These are phyloP conservation scores for Metschnikowia bowlesiae DNA, from an alignment of 805 yeast genomes.

Conservation along the genomic window DNA sequence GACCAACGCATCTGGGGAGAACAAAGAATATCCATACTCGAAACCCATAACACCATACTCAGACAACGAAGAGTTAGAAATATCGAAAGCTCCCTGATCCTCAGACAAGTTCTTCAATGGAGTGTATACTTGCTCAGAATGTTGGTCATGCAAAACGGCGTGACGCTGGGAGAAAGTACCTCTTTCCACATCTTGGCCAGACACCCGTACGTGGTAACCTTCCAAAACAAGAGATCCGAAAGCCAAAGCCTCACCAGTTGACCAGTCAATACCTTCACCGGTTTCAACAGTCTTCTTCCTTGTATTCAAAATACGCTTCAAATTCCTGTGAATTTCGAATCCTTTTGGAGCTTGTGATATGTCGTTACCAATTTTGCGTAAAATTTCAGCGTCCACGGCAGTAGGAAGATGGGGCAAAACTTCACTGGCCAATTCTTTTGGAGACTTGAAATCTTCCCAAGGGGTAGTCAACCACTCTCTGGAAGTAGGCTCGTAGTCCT, in stretches of 20 bases:
- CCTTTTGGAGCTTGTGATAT: constrained; percentile 82
- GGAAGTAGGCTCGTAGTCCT: constrained; percentile 84
- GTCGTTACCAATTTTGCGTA: constrained; percentile 73
- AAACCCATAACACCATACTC: constrained; percentile 99
- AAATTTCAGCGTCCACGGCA: constrained; percentile 65
- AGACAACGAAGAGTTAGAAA: constrained; percentile 91
- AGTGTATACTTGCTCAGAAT: constrained; percentile 73
- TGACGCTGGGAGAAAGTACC: constrained; percentile 99
- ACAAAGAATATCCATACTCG: constrained; percentile 97
- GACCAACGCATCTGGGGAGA: constrained; percentile 94
- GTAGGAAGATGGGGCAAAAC: constrained; percentile 95
- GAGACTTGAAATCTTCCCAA: constrained; percentile 98
- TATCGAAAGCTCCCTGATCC: constrained; percentile 80
- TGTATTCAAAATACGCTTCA: constrained; percentile 86
- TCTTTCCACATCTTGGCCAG: constrained; percentile 99
- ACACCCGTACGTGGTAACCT: constrained; percentile 94
- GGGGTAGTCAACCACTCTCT: constrained; percentile 98
- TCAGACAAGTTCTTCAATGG: constrained; percentile 80
- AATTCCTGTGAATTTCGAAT: constrained; percentile 89
- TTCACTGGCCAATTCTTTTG: constrained; percentile 94
- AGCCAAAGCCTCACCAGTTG: constrained; percentile 99
- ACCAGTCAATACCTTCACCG: constrained; percentile 97
- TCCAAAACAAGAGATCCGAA: constrained; percentile 88
- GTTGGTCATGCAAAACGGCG: constrained; percentile 95
- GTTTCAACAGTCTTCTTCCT: constrained; percentile 82